Evolutionary conservation across 2,329 filamentous ascomycete species (phyloP), one percentile per base, ranked within the genome.

Genomic region (Paecilomyces sp.): DNA sequence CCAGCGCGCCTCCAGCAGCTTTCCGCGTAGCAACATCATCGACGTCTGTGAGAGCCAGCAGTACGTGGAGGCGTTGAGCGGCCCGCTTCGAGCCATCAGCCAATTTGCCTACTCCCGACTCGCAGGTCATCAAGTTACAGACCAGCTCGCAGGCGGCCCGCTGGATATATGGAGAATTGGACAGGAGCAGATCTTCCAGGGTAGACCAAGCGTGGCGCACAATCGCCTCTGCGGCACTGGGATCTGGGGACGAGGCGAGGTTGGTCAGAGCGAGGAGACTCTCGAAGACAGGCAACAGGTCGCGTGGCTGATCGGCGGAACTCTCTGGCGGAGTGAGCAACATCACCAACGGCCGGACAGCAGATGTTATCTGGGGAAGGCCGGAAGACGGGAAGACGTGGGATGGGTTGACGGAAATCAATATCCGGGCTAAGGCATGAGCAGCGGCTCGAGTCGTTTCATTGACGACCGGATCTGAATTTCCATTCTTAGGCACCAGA

Each of bases 201-300:
- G 85, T 85, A 0, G 85, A 72, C 85, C 91, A 96, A 0, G 88
- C 85, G 3, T 83, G 79, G 9, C 89, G 85, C 36, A 96, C 85
- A 56, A 96, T 92, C 15, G 83, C 80, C 57, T 92, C 88, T 12
- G 88, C 84, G 13, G 76, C 70, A 30, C 72, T 68, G 57, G 68
- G 68, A 62, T 80, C 73, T 18, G 78, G 71, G 54, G 75, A 71
- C 0, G 91, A 95, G 0, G 93, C 94, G 7, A 99, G 84, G 67
- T 99, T 99, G 0, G 94, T 97, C 36, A 99, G 83, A 0, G 94
- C 93, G 73, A 97, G 88, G 8, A 99, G 83, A 0, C 89, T 83
- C 75, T 99, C 94, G 66, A 97, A 99, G 0, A 89, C 87, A 0
- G 94, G 92, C 0, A 99, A 83, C 13, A 97, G 84, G 72, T 96